Evolutionary conservation across 2,329 filamentous ascomycete species (phyloP).

Genomic region (Periglandula ipomoeae): DNA sequence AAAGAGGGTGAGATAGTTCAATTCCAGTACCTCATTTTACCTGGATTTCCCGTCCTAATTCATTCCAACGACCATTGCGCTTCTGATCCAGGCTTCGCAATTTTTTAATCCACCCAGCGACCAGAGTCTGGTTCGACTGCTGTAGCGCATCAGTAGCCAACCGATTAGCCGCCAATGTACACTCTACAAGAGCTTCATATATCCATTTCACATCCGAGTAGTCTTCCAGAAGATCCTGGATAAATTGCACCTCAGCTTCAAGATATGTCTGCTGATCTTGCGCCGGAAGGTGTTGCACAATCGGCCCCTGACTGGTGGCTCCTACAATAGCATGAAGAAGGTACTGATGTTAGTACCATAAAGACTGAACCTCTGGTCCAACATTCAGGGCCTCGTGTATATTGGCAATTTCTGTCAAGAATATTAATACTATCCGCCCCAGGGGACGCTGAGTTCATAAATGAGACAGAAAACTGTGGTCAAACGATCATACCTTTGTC

Average conservation of each 20-base stretch:
- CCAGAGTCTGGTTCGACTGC: conserved; percentile 24
- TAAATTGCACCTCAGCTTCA: conserved; percentile 60
- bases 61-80: conserved; percentile 65
- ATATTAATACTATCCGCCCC: no score
- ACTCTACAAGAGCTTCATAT: conserved; percentile 76
- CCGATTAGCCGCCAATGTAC: conserved; percentile 41
- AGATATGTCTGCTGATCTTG: conserved; percentile 59
- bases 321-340: conserved; percentile 61
- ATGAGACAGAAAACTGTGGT: conserved; percentile 7
- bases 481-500: conserved; percentile 46
- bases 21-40: no score
- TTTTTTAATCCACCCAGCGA: conserved; percentile 52
- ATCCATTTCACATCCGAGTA: conserved; percentile 67
- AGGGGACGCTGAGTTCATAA: no score
- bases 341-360: conserved; percentile 96
- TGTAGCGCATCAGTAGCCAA: conserved; percentile 29
- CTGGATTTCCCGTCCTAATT: no score
- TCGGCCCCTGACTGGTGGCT: conserved; percentile 17
- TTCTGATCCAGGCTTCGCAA: conserved; percentile 65
- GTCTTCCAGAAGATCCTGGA: conserved; percentile 55
- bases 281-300: conserved; percentile 33
- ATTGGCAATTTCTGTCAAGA: conserved; percentile 63
- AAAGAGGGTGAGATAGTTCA: no score
- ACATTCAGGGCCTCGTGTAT: conserved; percentile 75
- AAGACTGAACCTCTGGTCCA: conserved; percentile 86